Evolutionary conservation across 1,284 basidiomycete genomes (phyloP).

Genomic region (Melampsora occidentalis): DNA sequence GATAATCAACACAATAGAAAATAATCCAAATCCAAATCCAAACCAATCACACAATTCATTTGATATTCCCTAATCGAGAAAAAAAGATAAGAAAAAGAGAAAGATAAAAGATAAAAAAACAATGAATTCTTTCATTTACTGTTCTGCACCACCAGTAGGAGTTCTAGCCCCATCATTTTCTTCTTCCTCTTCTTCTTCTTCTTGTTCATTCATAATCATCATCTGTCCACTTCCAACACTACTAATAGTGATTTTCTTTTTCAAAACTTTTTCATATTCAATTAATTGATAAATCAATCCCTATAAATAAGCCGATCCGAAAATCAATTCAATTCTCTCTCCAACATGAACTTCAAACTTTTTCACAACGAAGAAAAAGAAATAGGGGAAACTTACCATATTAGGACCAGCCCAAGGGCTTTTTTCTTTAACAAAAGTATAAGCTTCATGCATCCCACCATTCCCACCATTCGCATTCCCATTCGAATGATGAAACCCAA

Average conservation of each 20-base stretch:
- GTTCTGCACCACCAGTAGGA: slow-evolving; percentile 49
- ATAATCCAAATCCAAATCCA: too few species aligned
- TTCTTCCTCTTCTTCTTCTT: slow-evolving; percentile 49
- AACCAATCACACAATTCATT: too few species aligned
- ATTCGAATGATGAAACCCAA: slow-evolving; percentile 1
- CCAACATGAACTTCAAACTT: slow-evolving; percentile 21
- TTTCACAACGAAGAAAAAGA: slow-evolving; percentile 32
- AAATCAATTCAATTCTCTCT: background rate
- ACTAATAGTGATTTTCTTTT: background rate
- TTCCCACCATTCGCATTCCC: slow-evolving; percentile 46
- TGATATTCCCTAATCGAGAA: too few species aligned
- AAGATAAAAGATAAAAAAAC: slow-evolving; percentile 22
- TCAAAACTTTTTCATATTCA: slow-evolving; percentile 67
- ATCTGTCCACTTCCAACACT: slow-evolving; percentile 45
- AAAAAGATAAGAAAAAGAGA: too few species aligned
- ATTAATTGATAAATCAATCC: slow-evolving; percentile 91
- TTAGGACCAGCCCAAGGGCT: slow-evolving; percentile 87
- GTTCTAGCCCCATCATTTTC: slow-evolving; percentile 46
- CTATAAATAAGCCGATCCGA: background rate
- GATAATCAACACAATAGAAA: too few species aligned
- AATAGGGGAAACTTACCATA: slow-evolving; percentile 76
- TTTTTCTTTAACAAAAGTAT: slow-evolving; percentile 67
- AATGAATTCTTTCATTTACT: slow-evolving; percentile 49
- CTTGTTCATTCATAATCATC: slow-evolving; percentile 50
- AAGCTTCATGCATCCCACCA: slow-evolving; percentile 83